Percentiles rank a stretch among this genome's conserved stretches.
phyloP scores from a whole-genome alignment of 805 yeast species.

The Myxozyma geophila region DNA sequence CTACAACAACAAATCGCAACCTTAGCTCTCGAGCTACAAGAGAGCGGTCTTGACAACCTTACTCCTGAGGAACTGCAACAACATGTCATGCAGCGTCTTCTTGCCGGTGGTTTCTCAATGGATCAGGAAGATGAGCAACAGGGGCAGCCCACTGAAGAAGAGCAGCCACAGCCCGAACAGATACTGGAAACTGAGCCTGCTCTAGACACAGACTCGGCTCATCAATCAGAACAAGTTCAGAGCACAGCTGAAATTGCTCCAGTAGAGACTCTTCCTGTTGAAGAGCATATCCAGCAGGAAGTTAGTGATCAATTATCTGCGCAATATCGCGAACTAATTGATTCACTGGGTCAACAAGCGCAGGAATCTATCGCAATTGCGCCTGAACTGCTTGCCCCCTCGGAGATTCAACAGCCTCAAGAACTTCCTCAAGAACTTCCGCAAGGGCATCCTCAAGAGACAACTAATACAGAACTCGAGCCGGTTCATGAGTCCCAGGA shows the following conservation, averaged over 20 bases:
- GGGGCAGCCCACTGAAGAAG: not conserved
- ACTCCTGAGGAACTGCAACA: constrained; percentile 22
- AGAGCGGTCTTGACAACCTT: constrained; percentile 9
- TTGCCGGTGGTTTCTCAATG: constrained; percentile 12
- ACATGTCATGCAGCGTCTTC: constrained; percentile 19
- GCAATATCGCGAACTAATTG: too few relatives aligned
- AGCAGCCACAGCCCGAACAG: not conserved
- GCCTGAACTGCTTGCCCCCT: too few relatives aligned
- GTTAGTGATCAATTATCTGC: too few relatives aligned
- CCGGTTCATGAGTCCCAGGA: not conserved
- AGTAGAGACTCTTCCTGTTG: too few relatives aligned
- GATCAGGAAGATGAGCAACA: not conserved
- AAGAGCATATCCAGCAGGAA: too few relatives aligned
- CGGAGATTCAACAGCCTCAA: not conserved
- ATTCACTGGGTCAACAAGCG: too few relatives aligned
- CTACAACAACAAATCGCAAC: constrained; percentile 17
- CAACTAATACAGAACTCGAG: not conserved
- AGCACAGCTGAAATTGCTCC: not conserved
- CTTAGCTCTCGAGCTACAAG: constrained; percentile 18
- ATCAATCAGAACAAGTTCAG: not conserved
- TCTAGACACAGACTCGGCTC: not conserved
- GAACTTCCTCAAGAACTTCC: not conserved
- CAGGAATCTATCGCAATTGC: too few relatives aligned
- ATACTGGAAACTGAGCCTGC: not conserved
- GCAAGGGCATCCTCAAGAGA: not conserved